These are phyloP conservation scores for Aspergillus nidulans DNA, from an alignment of 495 filamentous ascomycete species.

Conservation along the genomic window DNA sequence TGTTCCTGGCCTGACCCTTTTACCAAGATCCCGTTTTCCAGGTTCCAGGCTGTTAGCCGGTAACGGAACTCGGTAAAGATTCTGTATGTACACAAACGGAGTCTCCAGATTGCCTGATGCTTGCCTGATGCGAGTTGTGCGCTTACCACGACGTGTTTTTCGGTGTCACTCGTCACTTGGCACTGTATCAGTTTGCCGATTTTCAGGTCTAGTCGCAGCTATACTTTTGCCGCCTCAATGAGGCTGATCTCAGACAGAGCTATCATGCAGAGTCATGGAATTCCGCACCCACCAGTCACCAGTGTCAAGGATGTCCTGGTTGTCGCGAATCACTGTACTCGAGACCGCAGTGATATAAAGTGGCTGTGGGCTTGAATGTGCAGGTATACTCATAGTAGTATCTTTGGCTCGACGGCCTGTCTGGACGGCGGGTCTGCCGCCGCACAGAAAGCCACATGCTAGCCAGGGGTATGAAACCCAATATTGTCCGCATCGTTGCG, in stretches of 20 bases:
- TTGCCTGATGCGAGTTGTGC: background rate
- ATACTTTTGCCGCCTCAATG: background rate
- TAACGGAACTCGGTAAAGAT: no score
- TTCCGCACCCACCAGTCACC: no score
- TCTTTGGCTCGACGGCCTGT: background rate
- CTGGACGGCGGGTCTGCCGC: background rate
- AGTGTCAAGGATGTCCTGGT: no score
- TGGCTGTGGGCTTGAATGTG: background rate
- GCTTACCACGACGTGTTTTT: constrained; percentile 1
- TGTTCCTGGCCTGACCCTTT: no score
- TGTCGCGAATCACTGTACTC: background rate
- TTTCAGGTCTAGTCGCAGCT: background rate
- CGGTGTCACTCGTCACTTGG: background rate
- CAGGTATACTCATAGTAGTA: background rate
- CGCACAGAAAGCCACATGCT: constrained; percentile 2
- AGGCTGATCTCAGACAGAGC: background rate
- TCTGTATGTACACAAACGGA: no score
- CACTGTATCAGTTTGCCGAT: background rate
- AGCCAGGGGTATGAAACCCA: background rate
- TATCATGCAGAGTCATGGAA: background rate
- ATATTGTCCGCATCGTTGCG: background rate
- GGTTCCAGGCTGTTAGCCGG: background rate
- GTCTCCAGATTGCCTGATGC: no score
- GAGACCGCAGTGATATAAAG: background rate
- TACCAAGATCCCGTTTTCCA: no score